Evolutionary conservation across 2,329 filamentous ascomycete species (phyloP).

Genomic region (Fusarium albidum): DNA sequence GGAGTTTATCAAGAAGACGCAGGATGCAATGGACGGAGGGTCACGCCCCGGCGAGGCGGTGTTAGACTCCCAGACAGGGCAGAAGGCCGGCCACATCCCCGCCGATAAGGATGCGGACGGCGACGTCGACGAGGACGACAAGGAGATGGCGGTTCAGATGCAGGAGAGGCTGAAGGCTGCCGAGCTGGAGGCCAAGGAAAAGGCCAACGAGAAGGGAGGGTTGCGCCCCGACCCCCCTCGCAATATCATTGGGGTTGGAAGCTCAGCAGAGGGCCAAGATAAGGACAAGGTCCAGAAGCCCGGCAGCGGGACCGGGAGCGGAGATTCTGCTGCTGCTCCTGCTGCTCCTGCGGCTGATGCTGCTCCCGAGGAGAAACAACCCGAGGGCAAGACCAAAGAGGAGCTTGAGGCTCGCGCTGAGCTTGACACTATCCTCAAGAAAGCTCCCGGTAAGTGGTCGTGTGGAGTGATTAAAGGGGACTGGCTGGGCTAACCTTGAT

Average conservation of each 20-base stretch:
- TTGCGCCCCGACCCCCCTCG: constrained; percentile 67
- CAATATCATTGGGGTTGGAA: constrained; percentile 66
- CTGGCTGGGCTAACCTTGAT: constrained; percentile 15
- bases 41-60: constrained; percentile 47
- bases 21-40: constrained; percentile 59
- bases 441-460: constrained; percentile 74
- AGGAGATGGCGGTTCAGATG: constrained; percentile 59
- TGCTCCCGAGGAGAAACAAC: constrained; percentile 37
- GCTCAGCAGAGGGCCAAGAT: constrained; percentile 61
- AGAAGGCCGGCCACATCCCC: constrained; percentile 50
- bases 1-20: constrained; percentile 69
- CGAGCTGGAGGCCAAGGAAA: constrained; percentile 72
- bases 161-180: constrained; percentile 71
- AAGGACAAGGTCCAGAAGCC: constrained; percentile 52
- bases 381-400: constrained; percentile 65
- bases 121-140: constrained; percentile 65
- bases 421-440: constrained; percentile 82
- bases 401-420: constrained; percentile 73
- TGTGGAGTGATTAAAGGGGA: background rate
- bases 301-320: constrained; percentile 29
- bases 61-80: constrained; percentile 50
- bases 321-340: constrained; percentile 19
- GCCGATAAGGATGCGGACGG: constrained; percentile 63
- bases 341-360: constrained; percentile 8
- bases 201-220: constrained; percentile 71